Base-by-base conservation (phyloP, 1,284 basidiomycete species). In the Ganoderma meredithae region DNA sequence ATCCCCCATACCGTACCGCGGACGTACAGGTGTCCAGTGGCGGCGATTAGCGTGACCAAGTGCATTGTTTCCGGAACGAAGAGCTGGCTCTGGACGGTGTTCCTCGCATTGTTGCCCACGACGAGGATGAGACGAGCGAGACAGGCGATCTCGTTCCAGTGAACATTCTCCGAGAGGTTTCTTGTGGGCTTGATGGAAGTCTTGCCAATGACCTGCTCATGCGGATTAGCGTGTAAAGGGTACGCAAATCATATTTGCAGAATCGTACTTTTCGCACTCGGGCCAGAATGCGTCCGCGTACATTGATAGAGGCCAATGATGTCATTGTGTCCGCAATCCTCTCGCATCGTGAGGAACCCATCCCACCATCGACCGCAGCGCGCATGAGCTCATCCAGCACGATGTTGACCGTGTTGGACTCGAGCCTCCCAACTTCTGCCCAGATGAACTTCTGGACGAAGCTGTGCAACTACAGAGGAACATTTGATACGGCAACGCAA, bases 141-240 rank as follows among this genome's bases (percentile, higher is more conserved):
- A 1, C 91, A 91, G 3, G 92, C 90, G 13, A 97, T 93, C 77
- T 97, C 95, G 69, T 86, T 89, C 94, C 95, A 97, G 69, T 91
- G 89, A 0, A 86, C 80, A 78, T 94, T 94, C 58, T 94, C 90
- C 1, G 86, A 83, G 2, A 96, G 84, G 13, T 85, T 84, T 63
- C 80, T 82, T 3, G 89, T 87, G 1, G 88, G 83, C 74, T 88
- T 88, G 56, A 88, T 83, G 60, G 91, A 90, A 1, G 92, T 88
- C 82, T 86, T 94, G 56, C 89, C 90, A 67, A 95, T 84, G 33
- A 89, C 89, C 91, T 93, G 66, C 39, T 39, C 31, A 40, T 22
- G n/a, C 19, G 43, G 25, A 52, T 62, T n/a, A 62, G 60, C n/a
- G 33, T 8, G 31, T 17, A 8, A 17, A 39, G 7, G 10, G 36